A percentile compares a stretch with the other conserved stretches of the same genome.
These are phyloP conservation scores for Ensete ventricosum DNA, from an alignment of 176 grass and related monocot species.

Conservation along the genomic window DNA sequence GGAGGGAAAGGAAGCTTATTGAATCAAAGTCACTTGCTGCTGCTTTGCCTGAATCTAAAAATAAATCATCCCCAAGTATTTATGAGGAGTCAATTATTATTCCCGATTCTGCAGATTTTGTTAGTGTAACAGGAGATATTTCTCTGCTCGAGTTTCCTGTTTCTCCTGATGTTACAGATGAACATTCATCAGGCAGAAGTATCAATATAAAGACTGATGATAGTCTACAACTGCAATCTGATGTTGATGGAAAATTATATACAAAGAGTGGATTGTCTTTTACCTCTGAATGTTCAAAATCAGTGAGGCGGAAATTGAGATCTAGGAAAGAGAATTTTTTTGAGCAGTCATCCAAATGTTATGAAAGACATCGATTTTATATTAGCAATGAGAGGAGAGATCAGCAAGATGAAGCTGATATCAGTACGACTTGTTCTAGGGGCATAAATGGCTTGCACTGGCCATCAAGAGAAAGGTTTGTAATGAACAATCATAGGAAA, in stretches of 20 bases:
- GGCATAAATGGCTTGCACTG: conserved; percentile 35
- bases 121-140: conserved; percentile 40
- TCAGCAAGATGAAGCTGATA: conserved; percentile 13
- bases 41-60: conserved; percentile 29
- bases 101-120: conserved; percentile 33
- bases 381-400: neutral
- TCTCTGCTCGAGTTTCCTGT: conserved; percentile 9
- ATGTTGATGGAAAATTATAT: conserved; percentile 25
- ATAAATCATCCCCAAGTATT: conserved; percentile 23
- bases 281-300: conserved; percentile 54
- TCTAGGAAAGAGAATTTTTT: conserved; percentile 40
- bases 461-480: conserved; percentile 39
- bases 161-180: conserved; percentile 13
- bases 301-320: conserved; percentile 38
- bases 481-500: conserved; percentile 36
- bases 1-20: conserved; percentile 38
- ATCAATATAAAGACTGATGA: conserved; percentile 7
- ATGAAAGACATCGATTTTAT: conserved; percentile 14
- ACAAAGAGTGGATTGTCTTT: conserved; percentile 13
- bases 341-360: conserved; percentile 35
- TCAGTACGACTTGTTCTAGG: conserved; percentile 19
- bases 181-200: conserved; percentile 21
- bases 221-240: conserved; percentile 15
- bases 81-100: conserved; percentile 35
- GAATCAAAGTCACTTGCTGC: conserved; percentile 30